Base-by-base conservation (phyloP, 1,284 basidiomycete genomes). In the Agroathelia rolfsii region DNA sequence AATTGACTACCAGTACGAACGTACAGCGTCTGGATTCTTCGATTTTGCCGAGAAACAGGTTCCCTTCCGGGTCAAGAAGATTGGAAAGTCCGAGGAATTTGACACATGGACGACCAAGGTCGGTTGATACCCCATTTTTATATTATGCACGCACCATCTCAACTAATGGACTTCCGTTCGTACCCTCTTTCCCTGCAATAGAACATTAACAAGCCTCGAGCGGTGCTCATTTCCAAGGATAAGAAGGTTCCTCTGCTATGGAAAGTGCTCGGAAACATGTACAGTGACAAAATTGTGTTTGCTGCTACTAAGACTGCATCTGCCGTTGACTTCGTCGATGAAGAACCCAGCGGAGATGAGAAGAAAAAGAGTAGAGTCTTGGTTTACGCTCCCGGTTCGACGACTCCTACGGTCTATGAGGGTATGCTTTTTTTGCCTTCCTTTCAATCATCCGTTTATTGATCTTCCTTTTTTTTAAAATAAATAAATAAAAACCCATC, bases 241-340 rank as follows among this genome's bases (percentile, higher is more conserved):
- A 82, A 77, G 41, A 80, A 79, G 29, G 73, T 87, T 4, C 88
- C 88, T 1, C 61, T 92, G 18, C 60, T 92, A 32, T 93, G 88
- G 88, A 78, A 84, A 49, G 78, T 85, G 4, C 69, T 93, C 22
- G 77, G 71, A 8, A 84, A 86, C 50, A 81, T 79, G 41, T 82
- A 80, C 52, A 53, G 68, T 34, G 70, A 70, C 35, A 64, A 76
- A 46, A 65, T 89, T 14, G 64, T 62, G 16, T 73, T 90, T 41
- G 82, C 68, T 2, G 71, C 70, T 32, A 72, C 82, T 47, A 65
- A 60, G 37, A 66, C 68, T 34, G 72, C 72, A 7, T 59, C 64
- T 2, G 57, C 62, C 19, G 50, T 84, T 41, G 79, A 76, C 4
- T 58, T 71, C 36, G n/a, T n/a, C n/a, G n/a, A n/a, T n/a, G n/a